Conservation (phyloP, 441 rosid genomes). For the Euphorbia corollata region DNA sequence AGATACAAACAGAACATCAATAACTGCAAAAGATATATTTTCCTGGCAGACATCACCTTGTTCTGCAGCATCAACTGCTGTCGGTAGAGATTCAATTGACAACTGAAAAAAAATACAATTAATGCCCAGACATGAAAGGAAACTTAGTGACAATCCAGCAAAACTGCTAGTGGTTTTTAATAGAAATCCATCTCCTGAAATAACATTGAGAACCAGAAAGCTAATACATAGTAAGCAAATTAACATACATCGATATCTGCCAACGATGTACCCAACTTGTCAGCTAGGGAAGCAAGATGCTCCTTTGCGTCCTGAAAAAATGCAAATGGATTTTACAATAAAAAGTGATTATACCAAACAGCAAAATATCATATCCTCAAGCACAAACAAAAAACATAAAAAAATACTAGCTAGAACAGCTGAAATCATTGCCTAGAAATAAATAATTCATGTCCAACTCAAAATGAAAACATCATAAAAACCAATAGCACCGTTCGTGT, state of each 20-base stretch:
- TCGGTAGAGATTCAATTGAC: conserved; percentile 54
- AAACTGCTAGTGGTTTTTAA: conserved; percentile 12
- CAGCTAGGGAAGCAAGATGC: conserved; percentile 88
- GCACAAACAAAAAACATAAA: neutral
- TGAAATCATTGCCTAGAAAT: neutral
- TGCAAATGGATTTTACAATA: conserved; percentile 14
- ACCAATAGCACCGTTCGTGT: neutral
- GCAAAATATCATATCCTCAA: neutral
- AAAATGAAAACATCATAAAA: neutral
- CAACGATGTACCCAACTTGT: conserved; percentile 83
- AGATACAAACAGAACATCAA: conserved; percentile 43
- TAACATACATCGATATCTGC: conserved; percentile 74
- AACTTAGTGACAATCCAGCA: conserved; percentile 2
- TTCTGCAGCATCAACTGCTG: conserved; percentile 69
- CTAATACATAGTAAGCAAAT: conserved; percentile 18
- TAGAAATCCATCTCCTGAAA: conserved; percentile 9
- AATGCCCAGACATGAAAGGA: conserved; percentile 13
- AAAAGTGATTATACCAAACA: conserved; percentile 3
- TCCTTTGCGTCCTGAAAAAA: conserved; percentile 85
- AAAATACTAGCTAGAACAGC: neutral
- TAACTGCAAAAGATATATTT: conserved; percentile 45
- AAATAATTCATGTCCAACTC: neutral
- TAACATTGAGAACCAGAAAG: conserved; percentile 21
- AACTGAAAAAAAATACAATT: conserved; percentile 49
- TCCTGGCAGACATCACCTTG: conserved; percentile 78